phyloP scores from a whole-genome alignment of 192 early-diverging fungal species.

The Coemansia sp. region DNA sequence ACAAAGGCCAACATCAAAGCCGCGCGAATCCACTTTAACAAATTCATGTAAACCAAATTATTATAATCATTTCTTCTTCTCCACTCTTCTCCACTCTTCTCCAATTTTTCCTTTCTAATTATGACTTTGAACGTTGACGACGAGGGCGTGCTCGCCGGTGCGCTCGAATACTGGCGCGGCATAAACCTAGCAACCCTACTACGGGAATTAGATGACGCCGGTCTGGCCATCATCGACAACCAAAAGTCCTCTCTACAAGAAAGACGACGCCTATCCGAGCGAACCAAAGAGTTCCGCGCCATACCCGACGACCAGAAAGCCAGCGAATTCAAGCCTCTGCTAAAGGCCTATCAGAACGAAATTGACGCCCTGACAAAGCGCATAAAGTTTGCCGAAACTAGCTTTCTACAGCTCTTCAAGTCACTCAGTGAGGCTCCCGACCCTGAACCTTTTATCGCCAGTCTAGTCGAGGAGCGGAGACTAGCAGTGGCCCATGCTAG shows the following conservation, averaged over 20 bases:
- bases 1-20: conserved; percentile 53
- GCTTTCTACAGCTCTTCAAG: conserved; percentile 83
- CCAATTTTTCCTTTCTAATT: conserved; percentile 1
- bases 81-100: not conserved
- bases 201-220: conserved; percentile 73
- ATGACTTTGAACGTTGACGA: conserved; percentile 25
- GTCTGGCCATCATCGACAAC: conserved; percentile 80
- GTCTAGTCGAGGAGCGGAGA: conserved; percentile 34
- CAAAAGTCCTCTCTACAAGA: conserved; percentile 78
- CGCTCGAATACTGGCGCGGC: conserved; percentile 48
- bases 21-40: conserved; percentile 32
- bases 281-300: conserved; percentile 88
- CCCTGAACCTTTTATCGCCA: conserved; percentile 72
- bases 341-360: conserved; percentile 90
- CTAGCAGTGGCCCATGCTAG: not conserved
- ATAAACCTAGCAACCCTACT: conserved; percentile 73
- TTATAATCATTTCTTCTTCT: not conserved
- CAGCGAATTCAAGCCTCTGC: conserved; percentile 72
- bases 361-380: conserved; percentile 88
- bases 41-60: not conserved
- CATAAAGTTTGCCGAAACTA: conserved; percentile 80
- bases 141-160: conserved; percentile 31
- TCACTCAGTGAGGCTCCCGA: conserved; percentile 81
- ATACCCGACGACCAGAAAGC: conserved; percentile 79
- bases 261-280: conserved; percentile 83